Evolutionary conservation across 225 moss, liverwort and hornwort genomes (phyloP), one percentile per base, ranked within the genome.

Genomic region (Anthoceros angustus): DNA sequence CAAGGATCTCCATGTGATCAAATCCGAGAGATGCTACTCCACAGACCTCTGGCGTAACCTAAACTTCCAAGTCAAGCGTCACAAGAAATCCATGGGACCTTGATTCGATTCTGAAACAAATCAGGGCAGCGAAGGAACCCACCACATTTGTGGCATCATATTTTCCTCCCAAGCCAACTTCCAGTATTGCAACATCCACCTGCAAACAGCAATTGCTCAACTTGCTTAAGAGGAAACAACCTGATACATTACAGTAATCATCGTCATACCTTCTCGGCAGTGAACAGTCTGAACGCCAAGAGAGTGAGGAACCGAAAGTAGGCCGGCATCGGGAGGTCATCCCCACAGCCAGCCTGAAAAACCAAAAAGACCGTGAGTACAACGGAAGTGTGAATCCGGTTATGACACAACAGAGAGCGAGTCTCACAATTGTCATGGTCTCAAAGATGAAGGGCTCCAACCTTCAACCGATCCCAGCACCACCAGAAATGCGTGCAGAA

Each of bases 161-260:
- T 46, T 87, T 88, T 38, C 98, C 98, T 74, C 98, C 98, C 62
- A 99, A 79, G n/a, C 98, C 98, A 69, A 99, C 98, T 77, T 99
- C 98, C 79, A 99, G 77, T 65, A 99, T 89, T 42, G 87, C 92
- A 69, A 99, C 98, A 78, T 99, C 98, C 67, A 99, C 83, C 98
- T 99, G 79, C 25, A 73, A 60, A 71, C 63, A 63, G 65, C 72
- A 7, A 63, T 62, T 42, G 65, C 25, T 25, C 43, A 68, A 62
- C 71, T 39, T 18, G 12, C 1, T 23, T 6, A 11, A 21, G 10
- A 3, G 24, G 24, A 9, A 61, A 41, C 6, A 70, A n/a, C 32
- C 5, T 23, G 62, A 32, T 16, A 23, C 32, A 25, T 49, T 39
- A 42, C 14, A 63, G 40, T 43, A 7, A 9, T 21, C 41, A 61